These are phyloP conservation scores for Pythium dissotocum DNA, from an alignment of 352 stramenopile genomes.

Conservation along the genomic window DNA sequence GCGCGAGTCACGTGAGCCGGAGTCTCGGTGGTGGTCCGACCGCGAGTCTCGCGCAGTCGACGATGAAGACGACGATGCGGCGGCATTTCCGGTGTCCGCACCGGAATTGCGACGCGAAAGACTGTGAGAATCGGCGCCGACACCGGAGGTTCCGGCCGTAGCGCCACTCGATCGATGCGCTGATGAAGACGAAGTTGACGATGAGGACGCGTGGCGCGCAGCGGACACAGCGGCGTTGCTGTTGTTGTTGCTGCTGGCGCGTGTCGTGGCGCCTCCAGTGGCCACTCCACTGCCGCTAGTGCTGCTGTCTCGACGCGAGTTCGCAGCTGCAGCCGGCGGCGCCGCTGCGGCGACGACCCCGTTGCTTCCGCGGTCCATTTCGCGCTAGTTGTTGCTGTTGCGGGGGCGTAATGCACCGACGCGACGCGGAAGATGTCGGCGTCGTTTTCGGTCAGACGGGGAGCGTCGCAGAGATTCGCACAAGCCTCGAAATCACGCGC, in stretches of 20 bases:
- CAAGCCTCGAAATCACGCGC: background rate
- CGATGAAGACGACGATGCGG: conserved; percentile 1
- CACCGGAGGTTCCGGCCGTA: background rate
- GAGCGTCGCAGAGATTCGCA: background rate
- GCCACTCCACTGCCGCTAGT: conserved; percentile 13
- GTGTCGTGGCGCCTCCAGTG: conserved; percentile 15
- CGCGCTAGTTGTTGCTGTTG: background rate
- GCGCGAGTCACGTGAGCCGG: conserved; percentile 26
- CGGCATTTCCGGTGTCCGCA: conserved; percentile 1
- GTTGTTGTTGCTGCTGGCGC: conserved; percentile 16
- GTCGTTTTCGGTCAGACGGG: conserved; percentile 1
- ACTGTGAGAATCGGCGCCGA: conserved; percentile 11
- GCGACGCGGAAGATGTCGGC: background rate
- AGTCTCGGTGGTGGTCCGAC: conserved; percentile 33
- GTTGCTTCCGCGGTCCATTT: conserved; percentile 27
- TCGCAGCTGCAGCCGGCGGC: conserved; percentile 5
- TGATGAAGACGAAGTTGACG: conserved; percentile 22
- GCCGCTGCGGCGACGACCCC: conserved; percentile 20
- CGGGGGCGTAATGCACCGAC: background rate
- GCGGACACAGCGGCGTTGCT: background rate
- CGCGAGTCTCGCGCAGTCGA: conserved; percentile 22
- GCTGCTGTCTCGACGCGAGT: conserved; percentile 23
- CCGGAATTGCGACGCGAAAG: conserved; percentile 51
- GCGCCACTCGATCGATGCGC: conserved; percentile 20
- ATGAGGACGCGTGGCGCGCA: conserved; percentile 16